A percentile compares a stretch with the other conserved stretches of the same genome.
Evolutionary conservation across 73 alveolate genomes (phyloP).

Genomic region (Paramecium pentaurelia): DNA sequence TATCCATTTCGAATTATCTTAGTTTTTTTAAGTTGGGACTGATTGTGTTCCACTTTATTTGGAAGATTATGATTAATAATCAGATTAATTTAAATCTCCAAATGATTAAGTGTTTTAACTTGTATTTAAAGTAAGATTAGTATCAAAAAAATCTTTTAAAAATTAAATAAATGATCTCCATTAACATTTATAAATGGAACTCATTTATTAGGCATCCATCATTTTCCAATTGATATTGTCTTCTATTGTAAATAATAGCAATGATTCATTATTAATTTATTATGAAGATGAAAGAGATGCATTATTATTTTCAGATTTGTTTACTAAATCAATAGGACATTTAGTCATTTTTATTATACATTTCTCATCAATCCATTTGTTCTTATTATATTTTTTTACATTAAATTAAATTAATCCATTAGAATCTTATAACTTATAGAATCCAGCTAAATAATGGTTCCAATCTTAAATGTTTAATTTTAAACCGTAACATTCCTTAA

Average conservation of each 20-base stretch:
- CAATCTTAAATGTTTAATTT: conserved; percentile 70
- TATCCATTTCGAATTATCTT: conserved; percentile 50
- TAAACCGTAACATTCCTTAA: conserved; percentile 75
- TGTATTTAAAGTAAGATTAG: neutral
- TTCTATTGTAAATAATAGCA: conserved; percentile 27
- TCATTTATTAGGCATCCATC: conserved; percentile 42
- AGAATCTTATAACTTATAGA: conserved; percentile 14
- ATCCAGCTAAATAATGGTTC: conserved; percentile 67
- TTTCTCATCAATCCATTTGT: conserved; percentile 13
- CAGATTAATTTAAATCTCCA: neutral
- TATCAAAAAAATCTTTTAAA: conserved; percentile 27
- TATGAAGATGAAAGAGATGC: neutral
- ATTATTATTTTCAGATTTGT: conserved; percentile 40
- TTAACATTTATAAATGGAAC: neutral
- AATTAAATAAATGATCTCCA: conserved; percentile 26
- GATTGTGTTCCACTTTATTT: conserved; percentile 26
- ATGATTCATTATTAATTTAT: neutral
- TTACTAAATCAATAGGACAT: conserved; percentile 26
- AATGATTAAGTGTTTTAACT: conserved; percentile 8
- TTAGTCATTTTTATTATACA: conserved; percentile 27
- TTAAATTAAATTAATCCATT: conserved; percentile 49
- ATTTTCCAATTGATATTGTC: neutral
- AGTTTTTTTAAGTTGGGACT: conserved; percentile 24
- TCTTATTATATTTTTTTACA: neutral
- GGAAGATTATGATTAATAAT: neutral